phyloP scores from a whole-genome alignment of 148 eudicot species.

The Linanthus parryae region DNA sequence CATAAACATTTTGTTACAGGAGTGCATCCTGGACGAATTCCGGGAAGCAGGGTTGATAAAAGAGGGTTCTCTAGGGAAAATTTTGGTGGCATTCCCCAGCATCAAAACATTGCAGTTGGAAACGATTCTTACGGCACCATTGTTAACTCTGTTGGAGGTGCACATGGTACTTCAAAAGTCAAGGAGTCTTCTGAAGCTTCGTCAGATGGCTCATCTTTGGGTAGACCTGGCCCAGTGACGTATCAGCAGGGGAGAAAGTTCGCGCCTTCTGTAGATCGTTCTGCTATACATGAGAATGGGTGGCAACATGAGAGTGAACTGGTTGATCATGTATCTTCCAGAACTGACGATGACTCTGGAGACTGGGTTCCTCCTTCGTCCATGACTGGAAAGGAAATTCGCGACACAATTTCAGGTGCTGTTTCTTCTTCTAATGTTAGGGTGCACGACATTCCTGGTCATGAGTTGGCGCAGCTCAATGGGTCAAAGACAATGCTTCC shows the following conservation, averaged over 20 bases:
- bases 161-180: slow-evolving; percentile 24
- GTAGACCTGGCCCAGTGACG: slow-evolving; percentile 11
- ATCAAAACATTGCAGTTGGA: slow-evolving; percentile 7
- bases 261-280: slow-evolving; percentile 16
- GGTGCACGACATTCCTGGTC: slow-evolving; percentile 18
- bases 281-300: slow-evolving; percentile 5
- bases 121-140: slow-evolving; percentile 15
- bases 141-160: slow-evolving; percentile 21
- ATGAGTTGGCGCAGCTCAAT: slow-evolving; percentile 16
- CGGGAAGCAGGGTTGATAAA: slow-evolving; percentile 3
- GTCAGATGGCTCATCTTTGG: slow-evolving; percentile 29
- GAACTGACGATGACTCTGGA: slow-evolving; percentile 13
- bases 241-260: slow-evolving; percentile 19
- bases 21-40: background rate
- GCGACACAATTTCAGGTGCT: slow-evolving; percentile 13
- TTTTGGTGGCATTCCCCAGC: slow-evolving; percentile 5
- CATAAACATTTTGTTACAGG: slow-evolving; percentile 6
- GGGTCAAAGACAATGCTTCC: slow-evolving; percentile 26
- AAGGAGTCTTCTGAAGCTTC: slow-evolving; percentile 39
- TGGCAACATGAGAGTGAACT: slow-evolving; percentile 14
- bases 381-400: slow-evolving; percentile 9
- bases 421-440: slow-evolving; percentile 17
- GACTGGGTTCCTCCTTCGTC: slow-evolving; percentile 28
- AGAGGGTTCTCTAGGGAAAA: slow-evolving; percentile 10
- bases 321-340: slow-evolving; percentile 16